Evolutionary conservation across 768 basidiomycete genomes (phyloP).

Genomic region (Gyrodon lividus): DNA sequence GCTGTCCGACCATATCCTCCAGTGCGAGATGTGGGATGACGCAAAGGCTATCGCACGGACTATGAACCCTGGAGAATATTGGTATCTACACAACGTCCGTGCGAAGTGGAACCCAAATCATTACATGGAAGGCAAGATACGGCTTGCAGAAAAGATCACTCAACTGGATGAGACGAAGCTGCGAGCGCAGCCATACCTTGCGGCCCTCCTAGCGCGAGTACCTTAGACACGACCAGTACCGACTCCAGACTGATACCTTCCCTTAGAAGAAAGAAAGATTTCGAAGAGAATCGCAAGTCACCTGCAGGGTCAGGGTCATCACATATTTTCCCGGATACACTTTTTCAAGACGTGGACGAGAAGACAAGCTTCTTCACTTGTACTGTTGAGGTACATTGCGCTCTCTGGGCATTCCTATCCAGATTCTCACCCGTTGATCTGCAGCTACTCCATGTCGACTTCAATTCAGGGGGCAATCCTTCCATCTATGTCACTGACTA

Average conservation of each 20-base stretch:
- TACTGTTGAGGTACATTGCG: constrained; percentile 50
- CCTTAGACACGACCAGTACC: neutral
- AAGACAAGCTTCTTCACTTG: constrained; percentile 50
- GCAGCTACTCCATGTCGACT: constrained; percentile 48
- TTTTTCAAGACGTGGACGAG: constrained; percentile 47
- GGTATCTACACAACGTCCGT: constrained; percentile 51
- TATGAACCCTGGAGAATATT: constrained; percentile 52
- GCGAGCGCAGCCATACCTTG: constrained; percentile 38
- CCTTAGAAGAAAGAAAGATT: constrained; percentile 50
- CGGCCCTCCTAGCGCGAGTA: constrained; percentile 52
- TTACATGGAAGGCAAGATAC: constrained; percentile 54
- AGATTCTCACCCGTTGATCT: neutral
- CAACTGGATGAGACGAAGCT: constrained; percentile 43
- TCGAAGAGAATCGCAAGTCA: constrained; percentile 21
- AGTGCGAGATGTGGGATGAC: constrained; percentile 58
- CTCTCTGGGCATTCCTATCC: neutral
- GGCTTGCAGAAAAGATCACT: constrained; percentile 40
- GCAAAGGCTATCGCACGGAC: constrained; percentile 41
- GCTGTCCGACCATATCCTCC: constrained; percentile 46
- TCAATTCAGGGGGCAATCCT: constrained; percentile 32
- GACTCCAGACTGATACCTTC: constrained; percentile 3
- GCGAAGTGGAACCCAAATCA: constrained; percentile 39
- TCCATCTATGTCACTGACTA: constrained; percentile 67
- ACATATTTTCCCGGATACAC: constrained; percentile 40
- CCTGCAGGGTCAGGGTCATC: constrained; percentile 24